Conservation (phyloP, 208 protist genomes). For the Leishmania gerbilli region DNA sequence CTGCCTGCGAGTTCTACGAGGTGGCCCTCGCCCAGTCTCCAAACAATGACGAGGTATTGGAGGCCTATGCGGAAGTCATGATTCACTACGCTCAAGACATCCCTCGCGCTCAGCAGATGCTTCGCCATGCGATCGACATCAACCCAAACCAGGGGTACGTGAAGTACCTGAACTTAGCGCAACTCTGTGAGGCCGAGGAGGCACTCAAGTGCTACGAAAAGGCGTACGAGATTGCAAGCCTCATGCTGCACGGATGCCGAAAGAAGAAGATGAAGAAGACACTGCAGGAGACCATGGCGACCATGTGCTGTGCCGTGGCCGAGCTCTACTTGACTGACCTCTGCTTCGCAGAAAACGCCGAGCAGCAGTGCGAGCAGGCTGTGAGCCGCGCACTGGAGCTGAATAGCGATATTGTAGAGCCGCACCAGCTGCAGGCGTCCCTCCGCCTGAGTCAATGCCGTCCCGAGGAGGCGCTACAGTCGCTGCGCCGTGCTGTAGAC, state of each 20-base stretch:
- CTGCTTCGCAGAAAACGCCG: constrained; percentile 82
- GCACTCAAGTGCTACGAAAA: constrained; percentile 83
- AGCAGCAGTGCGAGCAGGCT: constrained; percentile 78
- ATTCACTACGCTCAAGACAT: constrained; percentile 82
- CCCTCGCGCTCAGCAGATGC: constrained; percentile 76
- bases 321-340: constrained; percentile 93
- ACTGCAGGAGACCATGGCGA: constrained; percentile 79
- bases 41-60: constrained; percentile 90
- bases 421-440: constrained; percentile 85
- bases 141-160: constrained; percentile 81
- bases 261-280: constrained; percentile 56
- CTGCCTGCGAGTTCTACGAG: constrained; percentile 88
- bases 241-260: constrained; percentile 51
- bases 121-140: constrained; percentile 85
- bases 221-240: constrained; percentile 67
- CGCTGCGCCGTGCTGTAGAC: constrained; percentile 74
- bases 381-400: constrained; percentile 53
- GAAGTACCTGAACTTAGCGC: constrained; percentile 92
- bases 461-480: constrained; percentile 59
- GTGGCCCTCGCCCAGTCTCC: constrained; percentile 67
- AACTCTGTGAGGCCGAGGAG: constrained; percentile 80
- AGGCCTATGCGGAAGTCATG: constrained; percentile 92
- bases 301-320: constrained; percentile 85
- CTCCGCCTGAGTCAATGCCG: constrained; percentile 81
- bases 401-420: constrained; percentile 67